These are phyloP conservation scores for Boletus subparvulus DNA, from an alignment of 768 basidiomycete genomes.

Conservation along the genomic window DNA sequence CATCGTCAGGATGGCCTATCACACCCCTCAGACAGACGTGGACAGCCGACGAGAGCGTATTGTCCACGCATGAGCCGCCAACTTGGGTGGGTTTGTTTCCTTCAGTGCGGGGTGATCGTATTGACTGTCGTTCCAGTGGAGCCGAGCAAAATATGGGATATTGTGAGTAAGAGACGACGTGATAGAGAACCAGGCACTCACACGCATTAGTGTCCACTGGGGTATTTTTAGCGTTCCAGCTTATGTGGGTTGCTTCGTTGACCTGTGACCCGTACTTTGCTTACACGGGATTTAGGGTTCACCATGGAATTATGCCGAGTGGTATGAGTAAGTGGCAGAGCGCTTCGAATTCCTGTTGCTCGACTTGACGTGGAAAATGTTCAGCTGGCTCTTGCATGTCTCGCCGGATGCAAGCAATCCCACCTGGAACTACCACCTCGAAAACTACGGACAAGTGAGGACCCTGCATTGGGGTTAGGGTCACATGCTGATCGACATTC, in stretches of 20 bases:
- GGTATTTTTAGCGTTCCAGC: conserved; percentile 49
- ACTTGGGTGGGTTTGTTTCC: conserved; percentile 43
- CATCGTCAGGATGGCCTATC: conserved; percentile 39
- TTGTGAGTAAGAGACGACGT: conserved; percentile 39
- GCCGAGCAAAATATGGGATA: conserved; percentile 53
- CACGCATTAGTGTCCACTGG: conserved; percentile 45
- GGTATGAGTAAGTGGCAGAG: conserved; percentile 47
- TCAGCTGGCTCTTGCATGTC: conserved; percentile 43
- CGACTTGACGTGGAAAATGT: not conserved
- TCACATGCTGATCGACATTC: not conserved
- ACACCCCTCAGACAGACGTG: conserved; percentile 40
- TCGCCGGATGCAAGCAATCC: conserved; percentile 36
- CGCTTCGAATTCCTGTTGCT: not conserved
- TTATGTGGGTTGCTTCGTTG: conserved; percentile 28
- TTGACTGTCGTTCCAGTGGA: conserved; percentile 38
- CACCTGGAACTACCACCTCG: conserved; percentile 49
- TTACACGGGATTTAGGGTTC: conserved; percentile 35
- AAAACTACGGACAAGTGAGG: conserved; percentile 45
- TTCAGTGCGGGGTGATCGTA: not conserved
- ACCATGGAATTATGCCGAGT: conserved; percentile 47
- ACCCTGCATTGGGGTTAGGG: not conserved
- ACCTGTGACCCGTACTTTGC: not conserved
- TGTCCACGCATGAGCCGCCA: conserved; percentile 51
- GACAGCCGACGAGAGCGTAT: conserved; percentile 36
- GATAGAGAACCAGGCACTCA: not conserved